A percentile compares a stretch with the other conserved stretches of the same genome.
Conservation (phyloP, 2,329 filamentous ascomycete genomes). For the Aspergillus ochraceus region DNA sequence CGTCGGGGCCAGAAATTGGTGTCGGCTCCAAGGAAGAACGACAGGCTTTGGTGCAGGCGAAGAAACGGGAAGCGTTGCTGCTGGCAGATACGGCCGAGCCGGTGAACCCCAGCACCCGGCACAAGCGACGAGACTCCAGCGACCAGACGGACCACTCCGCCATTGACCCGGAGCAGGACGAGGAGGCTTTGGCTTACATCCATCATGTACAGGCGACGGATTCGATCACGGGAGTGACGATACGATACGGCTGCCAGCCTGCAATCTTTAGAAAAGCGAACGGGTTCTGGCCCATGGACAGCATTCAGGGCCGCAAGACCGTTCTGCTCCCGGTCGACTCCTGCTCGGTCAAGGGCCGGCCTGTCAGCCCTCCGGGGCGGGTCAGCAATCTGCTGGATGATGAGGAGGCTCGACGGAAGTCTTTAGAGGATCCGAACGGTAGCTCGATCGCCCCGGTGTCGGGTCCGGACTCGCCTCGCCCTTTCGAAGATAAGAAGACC, state of each 20-base stretch:
- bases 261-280: slow-evolving; percentile 84
- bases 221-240: slow-evolving; percentile 85
- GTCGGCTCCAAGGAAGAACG: slow-evolving; percentile 46
- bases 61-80: slow-evolving; percentile 48
- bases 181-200: slow-evolving; percentile 83
- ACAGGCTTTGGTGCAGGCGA: slow-evolving; percentile 47
- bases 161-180: slow-evolving; percentile 54
- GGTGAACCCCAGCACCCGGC: slow-evolving; percentile 36
- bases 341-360: slow-evolving; percentile 77
- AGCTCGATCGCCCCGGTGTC: slow-evolving; percentile 34
- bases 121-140: slow-evolving; percentile 49
- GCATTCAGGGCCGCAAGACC: slow-evolving; percentile 77
- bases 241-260: slow-evolving; percentile 84
- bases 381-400: slow-evolving; percentile 26
- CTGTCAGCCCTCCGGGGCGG: slow-evolving; percentile 38
- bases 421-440: slow-evolving; percentile 33
- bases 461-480: slow-evolving; percentile 7
- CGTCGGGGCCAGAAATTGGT: slow-evolving; percentile 31
- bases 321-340: slow-evolving; percentile 86
- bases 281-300: slow-evolving; percentile 91
- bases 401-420: slow-evolving; percentile 11
- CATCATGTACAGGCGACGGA: slow-evolving; percentile 81
- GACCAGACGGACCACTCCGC: slow-evolving; percentile 32
- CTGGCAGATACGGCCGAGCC: slow-evolving; percentile 43
- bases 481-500: slow-evolving; percentile 8